Base-by-base conservation (phyloP, 2,329 filamentous ascomycete genomes). In the Venturia nashicola region DNA sequence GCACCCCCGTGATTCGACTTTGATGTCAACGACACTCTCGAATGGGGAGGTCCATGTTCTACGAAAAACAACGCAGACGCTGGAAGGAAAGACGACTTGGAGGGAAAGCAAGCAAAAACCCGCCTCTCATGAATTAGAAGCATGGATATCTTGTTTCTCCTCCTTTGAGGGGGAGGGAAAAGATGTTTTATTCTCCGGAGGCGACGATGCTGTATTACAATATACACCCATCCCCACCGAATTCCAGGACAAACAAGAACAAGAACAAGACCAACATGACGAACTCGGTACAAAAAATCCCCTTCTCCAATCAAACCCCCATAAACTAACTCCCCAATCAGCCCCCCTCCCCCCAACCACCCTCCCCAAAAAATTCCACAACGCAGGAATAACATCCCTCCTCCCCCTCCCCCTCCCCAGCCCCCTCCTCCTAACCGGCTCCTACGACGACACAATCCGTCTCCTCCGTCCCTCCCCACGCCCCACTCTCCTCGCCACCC, bases 301-400 rank as follows among this genome's bases (percentile, higher is more conserved):
- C 2, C 11, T 20, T 20, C 9, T 7, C 44, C 44, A 7, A 3
- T 20, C 20, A 12, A 23, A 48, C 44, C 20, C 44, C 44, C 7
- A 48, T 27, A 14, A n/a, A 51, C 46, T 14, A 23, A 51, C 44
- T 8, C 18, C 40, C 14, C 40, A 5, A 42, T 5, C 4, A 42
- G 40, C 2, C 36, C 14, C 18, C 8, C 18, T 23, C 27, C 32
- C 4, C 27, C 32, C 4, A 36, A 8, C 14, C 14, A 36, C n/a
- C n/a, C 27, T 57, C 51, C 51, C 51, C 27, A 34, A 77, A 27
- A 86, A 80, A 66, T 80, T 82, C 18, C 91, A 96, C 70, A 79
- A 80, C n/a, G 91, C 91, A 1, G 93, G 94, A 12, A 89, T 97
- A 0, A 96, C 92, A 0, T 85, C 90, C 1, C 94, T 97, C 63